Percentiles rank a stretch among this genome's conserved stretches.
Conservation (phyloP, 257 asterid species). For the Gynochthodes officinalis region DNA sequence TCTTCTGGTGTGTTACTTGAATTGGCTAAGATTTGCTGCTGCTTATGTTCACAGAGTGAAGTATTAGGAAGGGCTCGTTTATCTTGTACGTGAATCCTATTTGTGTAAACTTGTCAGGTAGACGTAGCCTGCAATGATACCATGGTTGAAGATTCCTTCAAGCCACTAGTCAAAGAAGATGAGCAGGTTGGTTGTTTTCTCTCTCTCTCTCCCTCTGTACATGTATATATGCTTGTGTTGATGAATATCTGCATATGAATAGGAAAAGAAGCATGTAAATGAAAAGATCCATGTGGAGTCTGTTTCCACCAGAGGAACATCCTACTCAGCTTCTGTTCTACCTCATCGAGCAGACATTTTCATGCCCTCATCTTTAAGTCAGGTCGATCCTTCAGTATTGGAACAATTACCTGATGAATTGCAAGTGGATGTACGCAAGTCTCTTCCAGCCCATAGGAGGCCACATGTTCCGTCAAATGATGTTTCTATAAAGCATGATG, state of each 20-base stretch:
- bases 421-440: conserved; percentile 66
- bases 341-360: conserved; percentile 30
- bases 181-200: conserved; percentile 15
- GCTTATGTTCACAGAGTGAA: not conserved
- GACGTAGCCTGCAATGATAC: conserved; percentile 7
- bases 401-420: conserved; percentile 84
- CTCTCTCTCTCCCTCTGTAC: not conserved
- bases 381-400: conserved; percentile 74
- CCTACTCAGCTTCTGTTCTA: conserved; percentile 22
- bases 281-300: conserved; percentile 25
- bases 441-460: conserved; percentile 67
- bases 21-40: not conserved
- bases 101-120: conserved; percentile 3
- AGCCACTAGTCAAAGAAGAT: not conserved
- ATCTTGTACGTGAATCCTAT: not conserved
- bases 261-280: conserved; percentile 33
- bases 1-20: not conserved
- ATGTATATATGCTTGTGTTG: not conserved
- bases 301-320: conserved; percentile 20
- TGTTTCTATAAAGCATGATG: conserved; percentile 32
- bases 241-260: conserved; percentile 13
- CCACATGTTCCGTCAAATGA: conserved; percentile 28
- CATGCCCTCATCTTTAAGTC: conserved; percentile 91
- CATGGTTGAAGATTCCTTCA: not conserved
- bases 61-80: not conserved